Conservation (phyloP, 2,329 filamentous ascomycete genomes). For the Sporothrix pseudoabietina region DNA sequence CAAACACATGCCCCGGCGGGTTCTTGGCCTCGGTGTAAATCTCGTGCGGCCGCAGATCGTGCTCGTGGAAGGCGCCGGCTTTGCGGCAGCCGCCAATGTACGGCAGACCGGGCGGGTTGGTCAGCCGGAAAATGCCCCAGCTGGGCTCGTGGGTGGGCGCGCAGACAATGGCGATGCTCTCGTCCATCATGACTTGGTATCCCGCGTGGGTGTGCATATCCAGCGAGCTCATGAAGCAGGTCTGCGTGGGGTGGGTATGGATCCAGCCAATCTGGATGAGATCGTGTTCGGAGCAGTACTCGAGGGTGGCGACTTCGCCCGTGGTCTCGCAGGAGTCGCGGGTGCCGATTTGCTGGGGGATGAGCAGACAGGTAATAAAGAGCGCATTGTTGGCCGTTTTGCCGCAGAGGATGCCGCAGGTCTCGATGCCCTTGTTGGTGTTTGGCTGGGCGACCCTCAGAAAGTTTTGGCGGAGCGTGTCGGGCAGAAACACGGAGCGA, state of each 20-base stretch:
- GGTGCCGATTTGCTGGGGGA: slow-evolving; percentile 87
- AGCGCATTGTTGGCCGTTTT: slow-evolving; percentile 89
- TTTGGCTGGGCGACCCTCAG: slow-evolving; percentile 73
- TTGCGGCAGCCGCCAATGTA: slow-evolving; percentile 80
- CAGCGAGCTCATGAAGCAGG: slow-evolving; percentile 94
- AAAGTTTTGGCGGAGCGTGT: slow-evolving; percentile 72
- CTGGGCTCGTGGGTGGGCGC: slow-evolving; percentile 77
- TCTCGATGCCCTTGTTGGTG: slow-evolving; percentile 81
- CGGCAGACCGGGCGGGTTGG: slow-evolving; percentile 85
- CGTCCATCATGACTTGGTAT: slow-evolving; percentile 94
- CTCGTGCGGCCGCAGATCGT: slow-evolving; percentile 56
- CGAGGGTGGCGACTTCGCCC: slow-evolving; percentile 81
- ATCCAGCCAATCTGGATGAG: slow-evolving; percentile 94
- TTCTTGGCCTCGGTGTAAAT: slow-evolving; percentile 75
- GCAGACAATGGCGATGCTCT: slow-evolving; percentile 96
- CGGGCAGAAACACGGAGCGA: slow-evolving; percentile 83
- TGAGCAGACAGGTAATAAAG: slow-evolving; percentile 84
- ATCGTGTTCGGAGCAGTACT: slow-evolving; percentile 83
- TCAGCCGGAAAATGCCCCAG: slow-evolving; percentile 90
- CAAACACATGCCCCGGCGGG: slow-evolving; percentile 69
- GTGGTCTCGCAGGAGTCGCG: slow-evolving; percentile 93
- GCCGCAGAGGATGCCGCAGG: slow-evolving; percentile 91
- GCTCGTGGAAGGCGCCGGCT: slow-evolving; percentile 81
- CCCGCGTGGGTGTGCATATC: slow-evolving; percentile 92
- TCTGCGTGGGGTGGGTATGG: slow-evolving; percentile 94